Conservation (phyloP, 2,329 filamentous ascomycete species). For the Chaetomium sp. region DNA sequence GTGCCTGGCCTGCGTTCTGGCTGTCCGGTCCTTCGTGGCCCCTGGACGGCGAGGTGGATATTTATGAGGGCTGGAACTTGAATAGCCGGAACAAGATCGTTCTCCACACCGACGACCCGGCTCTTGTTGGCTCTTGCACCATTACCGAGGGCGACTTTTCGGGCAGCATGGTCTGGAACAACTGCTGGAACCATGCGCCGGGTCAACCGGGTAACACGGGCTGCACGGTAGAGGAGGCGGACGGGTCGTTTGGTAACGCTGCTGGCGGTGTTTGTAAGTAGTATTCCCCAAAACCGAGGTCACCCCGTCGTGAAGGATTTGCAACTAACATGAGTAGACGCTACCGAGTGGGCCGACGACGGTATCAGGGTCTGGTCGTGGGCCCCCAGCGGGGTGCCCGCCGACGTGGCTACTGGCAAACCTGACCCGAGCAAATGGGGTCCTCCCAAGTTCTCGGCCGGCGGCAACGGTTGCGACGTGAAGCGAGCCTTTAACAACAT, state of each 20-base stretch:
- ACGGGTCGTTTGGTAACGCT: constrained; percentile 33
- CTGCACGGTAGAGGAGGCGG: constrained; percentile 35
- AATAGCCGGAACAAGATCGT: constrained; percentile 50
- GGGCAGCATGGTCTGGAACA: constrained; percentile 28
- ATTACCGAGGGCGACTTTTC: constrained; percentile 29
- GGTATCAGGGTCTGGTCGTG: constrained; percentile 39
- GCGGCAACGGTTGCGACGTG: constrained; percentile 55
- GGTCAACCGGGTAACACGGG: constrained; percentile 35
- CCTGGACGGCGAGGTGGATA: constrained; percentile 57
- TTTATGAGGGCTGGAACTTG: constrained; percentile 60
- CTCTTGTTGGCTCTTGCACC: constrained; percentile 30
- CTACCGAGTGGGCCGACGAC: constrained; percentile 37
- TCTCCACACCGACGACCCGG: constrained; percentile 43
- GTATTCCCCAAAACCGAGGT: background rate
- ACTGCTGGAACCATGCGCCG: constrained; percentile 36
- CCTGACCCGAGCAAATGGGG: constrained; percentile 63
- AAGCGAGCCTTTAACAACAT: constrained; percentile 56
- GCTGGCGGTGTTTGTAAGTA: constrained; percentile 37
- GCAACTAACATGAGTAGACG: constrained; percentile 24
- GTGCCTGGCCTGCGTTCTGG: constrained; percentile 66
- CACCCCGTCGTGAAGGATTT: too few species aligned
- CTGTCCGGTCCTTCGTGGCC: constrained; percentile 52
- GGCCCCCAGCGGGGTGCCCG: constrained; percentile 28
- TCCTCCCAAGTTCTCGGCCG: constrained; percentile 55
- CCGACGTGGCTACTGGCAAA: constrained; percentile 31